Base-by-base conservation (phyloP, 2,329 filamentous ascomycete genomes). In the Rasamsonia emersonii region DNA sequence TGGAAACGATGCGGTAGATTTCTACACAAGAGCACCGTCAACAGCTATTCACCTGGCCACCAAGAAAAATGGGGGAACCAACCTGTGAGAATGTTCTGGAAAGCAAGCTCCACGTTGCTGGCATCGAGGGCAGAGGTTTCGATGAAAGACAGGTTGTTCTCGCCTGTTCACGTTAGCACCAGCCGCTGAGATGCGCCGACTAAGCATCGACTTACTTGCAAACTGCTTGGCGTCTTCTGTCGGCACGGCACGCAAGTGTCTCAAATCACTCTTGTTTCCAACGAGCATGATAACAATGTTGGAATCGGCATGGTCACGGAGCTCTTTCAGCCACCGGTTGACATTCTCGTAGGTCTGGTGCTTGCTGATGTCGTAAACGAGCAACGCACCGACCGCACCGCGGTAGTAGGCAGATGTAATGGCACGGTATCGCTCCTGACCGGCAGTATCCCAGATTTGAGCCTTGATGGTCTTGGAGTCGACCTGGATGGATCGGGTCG, bases 241-340 rank as follows among this genome's bases (percentile, higher is more conserved):
- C 31, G 91, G 86, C 47, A 98, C 91, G 46, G 91, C 91, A 61
- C 91, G 78, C 56, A 98, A 73, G 68, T 98, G 91, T 65, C 88
- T 84, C 81, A 96, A 82, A 93, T 98, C 91, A 65, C 88, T 96
- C 82, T 98, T 98, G 79, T 98, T 98, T 64, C 91, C 91, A 35
- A 96, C 91, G 54, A 98, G 72, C 91, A 98, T 98, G 61, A 98
- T 98, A 53, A 98, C 88, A 54, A 96, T 95, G 70, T 96, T 96
- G 53, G 86, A 88, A 62, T 98, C 91, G 50, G 91, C 91, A 65
- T 98, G 88, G 59, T 95, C 91, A 53, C 91, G 79, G 57, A 98
- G 74, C 73, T 98, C 91, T 71, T 96, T 98, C 70, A 98, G 70
- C 91, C 91, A 98, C 67, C 93, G 77, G 47, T 86, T 95, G 54